Evolutionary conservation across 805 yeast genomes (phyloP).

Genomic region (Candida ascalaphidarum): DNA sequence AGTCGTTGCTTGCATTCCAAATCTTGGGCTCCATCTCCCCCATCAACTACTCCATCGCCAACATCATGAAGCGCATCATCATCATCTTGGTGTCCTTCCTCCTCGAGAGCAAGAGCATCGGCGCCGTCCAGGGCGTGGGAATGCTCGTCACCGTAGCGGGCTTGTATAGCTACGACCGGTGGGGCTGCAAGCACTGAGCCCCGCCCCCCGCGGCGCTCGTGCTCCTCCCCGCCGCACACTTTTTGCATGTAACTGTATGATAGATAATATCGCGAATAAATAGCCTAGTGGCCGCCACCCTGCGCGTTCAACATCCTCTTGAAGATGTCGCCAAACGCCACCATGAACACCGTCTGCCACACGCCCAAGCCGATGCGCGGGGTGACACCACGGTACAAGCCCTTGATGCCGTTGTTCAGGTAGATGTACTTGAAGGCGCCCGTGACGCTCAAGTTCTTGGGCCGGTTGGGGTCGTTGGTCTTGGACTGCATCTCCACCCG

Average conservation of each 20-base stretch:
- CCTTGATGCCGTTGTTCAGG: constrained; percentile 73
- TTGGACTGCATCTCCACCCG: constrained; percentile 97
- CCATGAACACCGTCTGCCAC: constrained; percentile 99
- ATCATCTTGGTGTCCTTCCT: constrained; percentile 59
- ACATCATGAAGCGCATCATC: constrained; percentile 64
- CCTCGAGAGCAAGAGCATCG: constrained; percentile 42
- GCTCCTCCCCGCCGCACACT: too few relatives aligned
- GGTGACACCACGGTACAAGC: constrained; percentile 92
- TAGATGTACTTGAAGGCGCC: constrained; percentile 80
- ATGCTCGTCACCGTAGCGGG: constrained; percentile 29
- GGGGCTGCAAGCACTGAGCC: constrained; percentile 17
- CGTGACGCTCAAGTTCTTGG: constrained; percentile 75
- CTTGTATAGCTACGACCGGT: constrained; percentile 33
- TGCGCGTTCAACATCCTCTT: constrained; percentile 34
- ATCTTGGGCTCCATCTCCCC: constrained; percentile 66
- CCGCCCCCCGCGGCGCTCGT: too few relatives aligned
- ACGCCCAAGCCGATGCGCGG: constrained; percentile 95
- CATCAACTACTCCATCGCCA: constrained; percentile 72
- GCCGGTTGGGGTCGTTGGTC: constrained; percentile 91
- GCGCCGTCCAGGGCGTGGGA: constrained; percentile 25
- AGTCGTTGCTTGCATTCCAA: constrained; percentile 69
- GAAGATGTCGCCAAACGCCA: constrained; percentile 87
- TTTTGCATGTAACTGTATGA: background rate
- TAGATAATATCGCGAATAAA: background rate
- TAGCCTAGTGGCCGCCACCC: constrained; percentile 25